Conservation (phyloP, 2,329 filamentous ascomycete genomes). For the Pestalotiopsis fici region DNA sequence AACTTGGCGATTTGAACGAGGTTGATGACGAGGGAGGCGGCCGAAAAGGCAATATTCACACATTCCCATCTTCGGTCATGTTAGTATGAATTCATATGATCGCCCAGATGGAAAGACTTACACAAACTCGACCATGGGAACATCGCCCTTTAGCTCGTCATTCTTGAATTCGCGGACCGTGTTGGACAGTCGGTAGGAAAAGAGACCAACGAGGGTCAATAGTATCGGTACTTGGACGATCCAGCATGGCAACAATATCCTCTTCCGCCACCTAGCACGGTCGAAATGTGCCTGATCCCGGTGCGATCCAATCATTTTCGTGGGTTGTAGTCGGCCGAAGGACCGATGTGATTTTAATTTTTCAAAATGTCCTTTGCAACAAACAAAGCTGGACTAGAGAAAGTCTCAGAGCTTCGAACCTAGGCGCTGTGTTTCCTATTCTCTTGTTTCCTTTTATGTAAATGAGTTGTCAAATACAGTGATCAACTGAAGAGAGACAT, state of each 20-base stretch:
- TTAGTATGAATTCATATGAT: neutral
- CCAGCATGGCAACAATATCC: conserved; percentile 52
- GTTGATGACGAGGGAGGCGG: conserved; percentile 46
- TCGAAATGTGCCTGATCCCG: conserved; percentile 54
- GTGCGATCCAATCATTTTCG: conserved; percentile 40
- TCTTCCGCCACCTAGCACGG: conserved; percentile 51
- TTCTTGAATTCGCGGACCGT: conserved; percentile 45
- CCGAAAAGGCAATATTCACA: conserved; percentile 51
- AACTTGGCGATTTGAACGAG: conserved; percentile 48
- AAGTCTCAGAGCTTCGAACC: neutral
- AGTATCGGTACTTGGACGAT: conserved; percentile 46
- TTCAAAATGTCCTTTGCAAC: neutral
- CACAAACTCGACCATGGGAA: conserved; percentile 50
- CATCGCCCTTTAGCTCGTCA: conserved; percentile 35
- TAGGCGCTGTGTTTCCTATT: neutral
- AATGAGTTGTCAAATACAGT: neutral
- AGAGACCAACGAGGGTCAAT: conserved; percentile 49
- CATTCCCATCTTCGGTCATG: conserved; percentile 48
- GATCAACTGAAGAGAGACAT: neutral
- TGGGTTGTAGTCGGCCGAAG: neutral
- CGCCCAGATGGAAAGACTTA: conserved; percentile 33
- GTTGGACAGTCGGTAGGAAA: conserved; percentile 52
- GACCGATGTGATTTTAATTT: neutral
- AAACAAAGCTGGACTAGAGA: neutral
- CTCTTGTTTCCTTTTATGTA: neutral